Conservation (phyloP, 2,329 filamentous ascomycete genomes). For the Colletotrichum tamarilloi region DNA sequence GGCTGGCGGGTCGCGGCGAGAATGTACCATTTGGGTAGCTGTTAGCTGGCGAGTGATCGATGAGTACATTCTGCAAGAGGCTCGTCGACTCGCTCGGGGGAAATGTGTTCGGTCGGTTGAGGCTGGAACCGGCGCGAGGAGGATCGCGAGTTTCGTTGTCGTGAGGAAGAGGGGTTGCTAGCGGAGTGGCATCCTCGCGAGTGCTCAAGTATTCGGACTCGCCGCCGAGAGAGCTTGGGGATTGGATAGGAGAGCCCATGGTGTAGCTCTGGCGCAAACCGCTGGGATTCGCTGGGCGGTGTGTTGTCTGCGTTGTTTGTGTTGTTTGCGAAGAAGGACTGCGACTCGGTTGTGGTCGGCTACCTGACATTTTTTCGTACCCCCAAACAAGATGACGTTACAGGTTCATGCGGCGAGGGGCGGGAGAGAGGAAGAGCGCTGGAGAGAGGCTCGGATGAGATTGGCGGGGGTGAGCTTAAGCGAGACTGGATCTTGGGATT, state of each 20-base stretch:
- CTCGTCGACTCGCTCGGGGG: conserved; percentile 61
- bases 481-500: not conserved
- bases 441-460: not conserved
- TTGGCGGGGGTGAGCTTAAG: conserved; percentile 20
- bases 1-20: conserved; percentile 72
- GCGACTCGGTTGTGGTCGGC: conserved; percentile 29
- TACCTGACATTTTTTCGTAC: conserved; percentile 33
- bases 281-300: conserved; percentile 55
- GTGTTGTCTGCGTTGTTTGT: conserved; percentile 44
- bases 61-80: conserved; percentile 52
- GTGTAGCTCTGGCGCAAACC: conserved; percentile 58
- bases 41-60: conserved; percentile 55
- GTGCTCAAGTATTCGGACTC: conserved; percentile 37
- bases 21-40: conserved; percentile 81
- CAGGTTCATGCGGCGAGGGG: conserved; percentile 13
- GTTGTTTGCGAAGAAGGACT: conserved; percentile 25
- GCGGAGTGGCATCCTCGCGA: conserved; percentile 32
- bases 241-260: conserved; percentile 27
- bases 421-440: not conserved
- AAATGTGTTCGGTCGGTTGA: conserved; percentile 16
- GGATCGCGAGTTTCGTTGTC: conserved; percentile 34
- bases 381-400: conserved; percentile 13
- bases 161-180: conserved; percentile 31
- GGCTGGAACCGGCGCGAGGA: conserved; percentile 41
- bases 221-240: conserved; percentile 32